Conservation (phyloP, 2,329 filamentous ascomycete genomes). For the Venturia nashicola region DNA sequence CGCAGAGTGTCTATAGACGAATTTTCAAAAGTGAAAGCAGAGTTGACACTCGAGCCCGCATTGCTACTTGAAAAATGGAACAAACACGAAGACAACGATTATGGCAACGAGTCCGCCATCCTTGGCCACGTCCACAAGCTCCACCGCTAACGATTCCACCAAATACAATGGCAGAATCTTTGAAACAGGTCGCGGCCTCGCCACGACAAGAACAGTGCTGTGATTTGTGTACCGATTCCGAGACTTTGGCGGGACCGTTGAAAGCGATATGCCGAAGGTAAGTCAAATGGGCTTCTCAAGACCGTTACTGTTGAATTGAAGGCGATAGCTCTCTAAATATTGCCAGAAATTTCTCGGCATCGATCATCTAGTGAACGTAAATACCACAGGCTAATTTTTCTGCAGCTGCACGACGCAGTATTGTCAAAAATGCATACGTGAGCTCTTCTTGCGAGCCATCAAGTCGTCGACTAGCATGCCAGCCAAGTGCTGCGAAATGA, state of each 20-base stretch:
- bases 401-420: not conserved
- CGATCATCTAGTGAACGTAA: not conserved
- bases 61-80: not conserved
- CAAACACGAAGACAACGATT: not conserved
- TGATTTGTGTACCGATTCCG: not conserved
- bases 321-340: not conserved
- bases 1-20: not conserved
- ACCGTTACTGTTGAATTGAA: not conserved
- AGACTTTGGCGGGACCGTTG: not conserved
- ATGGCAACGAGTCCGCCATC: not conserved
- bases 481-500: constrained; percentile 1
- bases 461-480: not conserved
- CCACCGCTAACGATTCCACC: not conserved
- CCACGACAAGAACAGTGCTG: not conserved
- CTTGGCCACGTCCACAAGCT: not conserved
- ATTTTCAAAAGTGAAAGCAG: not conserved
- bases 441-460: not conserved
- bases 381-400: not conserved
- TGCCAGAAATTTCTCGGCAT: not conserved
- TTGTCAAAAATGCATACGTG: not conserved
- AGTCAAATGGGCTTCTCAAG: not conserved
- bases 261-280: not conserved
- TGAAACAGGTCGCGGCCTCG: not conserved
- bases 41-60: not conserved
- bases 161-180: not conserved